These are phyloP conservation scores for Fusarium graminum DNA, from an alignment of 2,329 filamentous ascomycete genomes.

Conservation along the genomic window DNA sequence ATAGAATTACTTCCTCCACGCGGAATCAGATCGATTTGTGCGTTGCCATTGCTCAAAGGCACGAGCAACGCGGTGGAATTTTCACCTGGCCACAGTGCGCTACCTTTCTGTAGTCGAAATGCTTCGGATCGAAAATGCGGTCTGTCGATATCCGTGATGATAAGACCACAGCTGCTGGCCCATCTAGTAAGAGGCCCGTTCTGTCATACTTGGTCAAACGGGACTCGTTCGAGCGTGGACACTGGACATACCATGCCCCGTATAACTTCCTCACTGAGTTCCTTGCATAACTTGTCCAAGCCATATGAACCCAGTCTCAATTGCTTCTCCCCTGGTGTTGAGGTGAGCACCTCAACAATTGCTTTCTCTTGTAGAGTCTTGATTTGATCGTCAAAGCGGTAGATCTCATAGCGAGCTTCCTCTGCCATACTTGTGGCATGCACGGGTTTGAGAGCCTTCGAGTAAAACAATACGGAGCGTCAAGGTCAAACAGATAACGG, in stretches of 20 bases:
- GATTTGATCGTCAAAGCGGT: slow-evolving; percentile 21
- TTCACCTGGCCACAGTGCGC: slow-evolving; percentile 26
- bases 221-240: background rate
- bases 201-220: slow-evolving; percentile 13
- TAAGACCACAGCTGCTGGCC: slow-evolving; percentile 11
- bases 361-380: slow-evolving; percentile 30
- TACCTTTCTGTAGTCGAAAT: slow-evolving; percentile 37
- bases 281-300: slow-evolving; percentile 22
- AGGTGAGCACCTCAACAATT: slow-evolving; percentile 31
- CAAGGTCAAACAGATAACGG: background rate
- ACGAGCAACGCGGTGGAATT: slow-evolving; percentile 28
- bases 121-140: slow-evolving; percentile 34
- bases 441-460: too few species aligned
- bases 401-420: slow-evolving; percentile 19
- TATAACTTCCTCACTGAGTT: slow-evolving; percentile 28
- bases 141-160: slow-evolving; percentile 31
- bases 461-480: background rate
- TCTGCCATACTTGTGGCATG: slow-evolving; percentile 24
- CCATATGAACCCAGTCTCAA: slow-evolving; percentile 25
- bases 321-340: slow-evolving; percentile 30
- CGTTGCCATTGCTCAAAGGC: slow-evolving; percentile 27
- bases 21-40: slow-evolving; percentile 29
- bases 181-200: slow-evolving; percentile 12
- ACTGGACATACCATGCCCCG: slow-evolving; percentile 27
- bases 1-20: slow-evolving; percentile 24